A percentile compares a stretch with the other conserved stretches of the same genome.
These are phyloP conservation scores for Jamesozyma spencerorum DNA, from an alignment of 805 yeast species.

Conservation along the genomic window DNA sequence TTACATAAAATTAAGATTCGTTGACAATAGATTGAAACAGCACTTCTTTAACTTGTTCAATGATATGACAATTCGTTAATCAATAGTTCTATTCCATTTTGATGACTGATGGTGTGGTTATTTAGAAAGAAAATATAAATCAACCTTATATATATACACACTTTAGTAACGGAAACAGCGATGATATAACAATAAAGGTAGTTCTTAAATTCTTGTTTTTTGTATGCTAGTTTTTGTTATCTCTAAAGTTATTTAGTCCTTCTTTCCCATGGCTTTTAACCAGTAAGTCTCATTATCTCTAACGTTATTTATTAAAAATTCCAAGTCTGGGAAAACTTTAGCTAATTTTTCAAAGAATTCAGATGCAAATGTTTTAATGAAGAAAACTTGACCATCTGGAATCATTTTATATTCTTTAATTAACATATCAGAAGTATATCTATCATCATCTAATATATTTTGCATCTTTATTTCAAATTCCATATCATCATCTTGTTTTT, in stretches of 20 bases:
- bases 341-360: conserved; percentile 62
- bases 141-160: too few species aligned
- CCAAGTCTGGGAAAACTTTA: conserved; percentile 50
- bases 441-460: conserved; percentile 2
- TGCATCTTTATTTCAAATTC: conserved; percentile 7
- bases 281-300: conserved; percentile 48
- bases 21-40: too few species aligned
- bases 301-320: conserved; percentile 47
- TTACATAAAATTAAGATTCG: too few species aligned
- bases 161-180: too few species aligned
- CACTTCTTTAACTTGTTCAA: too few species aligned
- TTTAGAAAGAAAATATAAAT: too few species aligned
- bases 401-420: conserved; percentile 40
- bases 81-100: too few species aligned
- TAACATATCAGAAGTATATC: conserved; percentile 30
- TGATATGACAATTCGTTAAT: too few species aligned
- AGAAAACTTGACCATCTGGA: conserved; percentile 69
- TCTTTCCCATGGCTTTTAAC: conserved; percentile 22
- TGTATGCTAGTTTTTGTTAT: too few species aligned
- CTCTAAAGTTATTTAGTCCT: background rate
- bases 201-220: too few species aligned
- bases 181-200: too few species aligned
- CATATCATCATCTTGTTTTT: conserved; percentile 5
- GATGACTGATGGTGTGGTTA: too few species aligned
- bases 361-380: conserved; percentile 72